Evolutionary conservation across 2,329 filamentous ascomycete genomes (phyloP), one percentile per base, ranked within the genome.

Genomic region (Cercospora nicotianae): DNA sequence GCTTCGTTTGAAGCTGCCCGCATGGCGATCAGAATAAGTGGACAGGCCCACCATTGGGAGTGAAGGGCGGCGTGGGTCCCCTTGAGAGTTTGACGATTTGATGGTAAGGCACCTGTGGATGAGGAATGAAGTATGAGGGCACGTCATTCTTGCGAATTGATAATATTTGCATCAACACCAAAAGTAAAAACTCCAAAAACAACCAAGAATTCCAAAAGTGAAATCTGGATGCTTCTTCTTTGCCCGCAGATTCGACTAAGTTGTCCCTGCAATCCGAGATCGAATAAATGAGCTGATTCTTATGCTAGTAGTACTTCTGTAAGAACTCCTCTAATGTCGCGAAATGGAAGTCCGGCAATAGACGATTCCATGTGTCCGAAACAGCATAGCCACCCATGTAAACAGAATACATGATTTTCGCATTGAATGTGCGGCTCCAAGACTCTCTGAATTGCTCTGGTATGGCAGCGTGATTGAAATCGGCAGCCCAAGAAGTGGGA

Each of bases 281-380:
- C 12, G 33, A 13, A 36, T 13, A 5, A 13, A 36, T 16, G 12
- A 45, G 39, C 39, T 18, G 39, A 45, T 45, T 4, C 42, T 20
- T 3, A 60, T 60, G 28, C 57, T 61, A 61, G 36, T 45, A 61
- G 59, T 61, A 36, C 48, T 59, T 51, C 26, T 61, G 72, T 10
- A 85, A 68, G 68, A 84, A 84, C 9, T 81, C 79, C 64, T 83
- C 81, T 1, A 77, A 72, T 8, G 72, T 65, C 1, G 74, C 79
- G 60, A 85, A 85, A 65, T 80, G 64, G 45, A 81, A 82, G 23
- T 84, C 80, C 0, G 83, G 82, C 31, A 83, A 77, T 18, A 82
- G 71, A 60, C 77, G 68, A 67, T 86, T 86, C 76, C 79, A 83
- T 67, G 84, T 81, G 39, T 80, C 78, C 16, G 81, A 78, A 0